phyloP scores from a whole-genome alignment of 768 basidiomycete species.

The Steccherinum ochraceum region DNA sequence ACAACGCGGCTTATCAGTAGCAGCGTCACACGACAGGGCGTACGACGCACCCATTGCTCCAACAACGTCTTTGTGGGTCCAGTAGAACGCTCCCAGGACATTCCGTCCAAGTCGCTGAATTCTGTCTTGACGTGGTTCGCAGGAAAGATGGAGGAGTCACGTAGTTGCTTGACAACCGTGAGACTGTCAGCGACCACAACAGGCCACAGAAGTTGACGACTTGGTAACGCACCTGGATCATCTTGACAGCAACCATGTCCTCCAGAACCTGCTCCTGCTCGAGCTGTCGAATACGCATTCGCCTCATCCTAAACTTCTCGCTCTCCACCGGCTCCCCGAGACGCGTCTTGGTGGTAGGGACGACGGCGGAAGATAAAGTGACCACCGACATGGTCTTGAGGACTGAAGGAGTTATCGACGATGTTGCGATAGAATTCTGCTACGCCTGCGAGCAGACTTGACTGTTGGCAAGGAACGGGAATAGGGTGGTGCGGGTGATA shows the following conservation, averaged over 20 bases:
- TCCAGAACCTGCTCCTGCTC: conserved; percentile 7
- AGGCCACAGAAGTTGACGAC: too few relatives aligned
- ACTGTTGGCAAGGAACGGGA: not conserved
- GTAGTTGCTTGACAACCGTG: too few relatives aligned
- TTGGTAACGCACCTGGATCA: not conserved
- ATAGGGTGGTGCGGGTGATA: too few relatives aligned
- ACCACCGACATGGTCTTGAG: not conserved
- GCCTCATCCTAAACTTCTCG: conserved; percentile 6
- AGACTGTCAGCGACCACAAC: too few relatives aligned
- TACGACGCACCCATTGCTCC: not conserved
- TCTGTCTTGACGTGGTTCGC: not conserved
- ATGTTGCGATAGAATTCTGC: not conserved
- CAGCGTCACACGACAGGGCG: too few relatives aligned
- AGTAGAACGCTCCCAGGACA: not conserved
- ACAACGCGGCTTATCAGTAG: too few relatives aligned
- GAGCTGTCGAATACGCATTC: conserved; percentile 1
- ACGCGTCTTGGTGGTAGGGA: not conserved
- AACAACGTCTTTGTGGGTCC: not conserved
- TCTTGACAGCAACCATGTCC: not conserved
- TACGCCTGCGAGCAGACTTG: not conserved
- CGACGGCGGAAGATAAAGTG: not conserved
- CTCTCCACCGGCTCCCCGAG: not conserved
- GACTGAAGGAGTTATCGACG: not conserved
- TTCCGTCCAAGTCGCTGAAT: not conserved
- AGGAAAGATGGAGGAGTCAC: not conserved